Evolutionary conservation across 495 filamentous ascomycete genomes (phyloP).

Genomic region (Trichodelitschia bisporula): DNA sequence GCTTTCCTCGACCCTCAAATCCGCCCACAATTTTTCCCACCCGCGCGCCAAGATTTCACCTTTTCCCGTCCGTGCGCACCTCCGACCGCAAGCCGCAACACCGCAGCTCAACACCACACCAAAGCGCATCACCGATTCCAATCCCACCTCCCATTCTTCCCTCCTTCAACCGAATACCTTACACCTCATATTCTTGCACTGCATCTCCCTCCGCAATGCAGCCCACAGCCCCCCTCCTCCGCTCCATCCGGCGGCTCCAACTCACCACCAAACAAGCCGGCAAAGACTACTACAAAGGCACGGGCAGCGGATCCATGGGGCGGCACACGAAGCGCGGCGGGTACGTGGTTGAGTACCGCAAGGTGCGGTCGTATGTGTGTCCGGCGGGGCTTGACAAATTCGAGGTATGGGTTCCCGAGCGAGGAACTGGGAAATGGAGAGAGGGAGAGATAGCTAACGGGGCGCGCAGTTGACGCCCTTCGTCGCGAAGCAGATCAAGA

Average conservation of each 20-base stretch:
- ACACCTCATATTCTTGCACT: no score
- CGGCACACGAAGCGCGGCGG: constrained; percentile 63
- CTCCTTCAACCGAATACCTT: no score
- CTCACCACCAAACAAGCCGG: constrained; percentile 82
- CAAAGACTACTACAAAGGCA: constrained; percentile 95
- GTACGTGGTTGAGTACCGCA: constrained; percentile 58
- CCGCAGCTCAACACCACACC: no score
- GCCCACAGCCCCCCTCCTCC: constrained; percentile 44
- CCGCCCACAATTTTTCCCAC: no score
- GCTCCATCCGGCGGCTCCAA: constrained; percentile 36
- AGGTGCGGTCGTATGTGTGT: constrained; percentile 75
- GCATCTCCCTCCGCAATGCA: no score
- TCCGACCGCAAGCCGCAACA: no score
- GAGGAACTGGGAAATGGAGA: background rate
- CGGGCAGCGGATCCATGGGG: constrained; percentile 64
- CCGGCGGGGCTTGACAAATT: constrained; percentile 40
- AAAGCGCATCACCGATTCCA: no score
- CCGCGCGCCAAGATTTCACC: background rate
- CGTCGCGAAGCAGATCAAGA: constrained; percentile 38
- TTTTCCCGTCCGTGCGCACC: no score
- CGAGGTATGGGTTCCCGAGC: constrained; percentile 28
- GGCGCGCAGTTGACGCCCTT: constrained; percentile 57
- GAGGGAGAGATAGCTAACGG: constrained; percentile 1
- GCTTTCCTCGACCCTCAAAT: no score
- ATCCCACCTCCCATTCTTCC: no score